Evolutionary conservation across 768 basidiomycete species (phyloP).

Genomic region (Postia placenta): DNA sequence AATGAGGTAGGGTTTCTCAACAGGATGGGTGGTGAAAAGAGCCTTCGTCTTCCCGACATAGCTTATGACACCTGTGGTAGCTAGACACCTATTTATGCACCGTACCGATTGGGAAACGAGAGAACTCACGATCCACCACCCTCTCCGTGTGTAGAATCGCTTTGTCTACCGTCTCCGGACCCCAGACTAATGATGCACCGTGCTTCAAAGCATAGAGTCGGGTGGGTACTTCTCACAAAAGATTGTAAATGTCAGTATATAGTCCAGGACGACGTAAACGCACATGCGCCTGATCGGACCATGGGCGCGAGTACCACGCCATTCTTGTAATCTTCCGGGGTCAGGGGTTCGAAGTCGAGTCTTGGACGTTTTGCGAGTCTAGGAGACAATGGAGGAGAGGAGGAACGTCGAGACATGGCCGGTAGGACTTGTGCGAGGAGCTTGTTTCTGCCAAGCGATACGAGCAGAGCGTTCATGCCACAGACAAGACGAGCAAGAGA

Average conservation of each 20-base stretch:
- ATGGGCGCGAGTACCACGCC: constrained; percentile 97
- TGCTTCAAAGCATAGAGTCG: constrained; percentile 85
- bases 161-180: constrained; percentile 94
- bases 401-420: constrained; percentile 48
- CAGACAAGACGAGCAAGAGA: background rate
- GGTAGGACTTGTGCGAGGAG: background rate
- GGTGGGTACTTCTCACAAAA: constrained; percentile 59
- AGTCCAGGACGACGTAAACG: constrained; percentile 24
- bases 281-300: constrained; percentile 90
- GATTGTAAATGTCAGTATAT: background rate
- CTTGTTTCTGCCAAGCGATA: background rate
- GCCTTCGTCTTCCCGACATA: constrained; percentile 81
- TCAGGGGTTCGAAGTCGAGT: constrained; percentile 44
- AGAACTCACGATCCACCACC: constrained; percentile 68
- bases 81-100: too few relatives aligned
- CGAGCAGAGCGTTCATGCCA: background rate
- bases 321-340: constrained; percentile 73
- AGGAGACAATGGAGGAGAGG: constrained; percentile 39
- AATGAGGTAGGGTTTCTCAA: constrained; percentile 91
- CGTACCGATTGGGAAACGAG: too few relatives aligned
- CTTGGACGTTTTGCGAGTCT: constrained; percentile 44
- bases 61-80: constrained; percentile 78
- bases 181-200: constrained; percentile 93
- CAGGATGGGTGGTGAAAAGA: constrained; percentile 88
- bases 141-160: constrained; percentile 85